Conservation (phyloP, 2,329 filamentous ascomycete genomes). For the Alternaria viburni region DNA sequence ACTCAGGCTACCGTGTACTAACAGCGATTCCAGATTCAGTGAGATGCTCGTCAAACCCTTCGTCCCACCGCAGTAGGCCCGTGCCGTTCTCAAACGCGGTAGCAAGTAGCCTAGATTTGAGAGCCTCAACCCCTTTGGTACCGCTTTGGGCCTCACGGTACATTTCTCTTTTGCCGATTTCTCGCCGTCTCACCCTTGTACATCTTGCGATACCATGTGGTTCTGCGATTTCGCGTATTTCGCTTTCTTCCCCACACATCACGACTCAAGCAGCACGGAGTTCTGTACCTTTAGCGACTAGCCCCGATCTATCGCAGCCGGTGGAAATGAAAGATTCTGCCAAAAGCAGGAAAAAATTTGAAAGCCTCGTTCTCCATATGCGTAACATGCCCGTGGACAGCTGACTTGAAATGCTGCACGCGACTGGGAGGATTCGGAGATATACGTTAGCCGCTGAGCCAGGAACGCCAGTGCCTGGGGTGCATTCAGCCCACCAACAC, state of each 20-base stretch:
- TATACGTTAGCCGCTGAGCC: neutral
- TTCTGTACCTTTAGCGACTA: slow-evolving; percentile 14
- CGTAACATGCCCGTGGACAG: slow-evolving; percentile 18
- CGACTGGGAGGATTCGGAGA: neutral
- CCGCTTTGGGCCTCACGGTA: neutral
- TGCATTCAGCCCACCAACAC: slow-evolving; percentile 12
- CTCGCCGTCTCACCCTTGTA: slow-evolving; percentile 4
- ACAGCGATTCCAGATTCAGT: slow-evolving; percentile 64
- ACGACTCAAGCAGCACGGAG: slow-evolving; percentile 8
- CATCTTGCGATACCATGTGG: slow-evolving; percentile 11
- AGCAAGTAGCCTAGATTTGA: neutral
- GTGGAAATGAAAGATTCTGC: slow-evolving; percentile 6
- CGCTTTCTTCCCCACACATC: slow-evolving; percentile 3
- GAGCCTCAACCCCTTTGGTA: slow-evolving; percentile 10
- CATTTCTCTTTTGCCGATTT: slow-evolving; percentile 5
- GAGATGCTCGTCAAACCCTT: slow-evolving; percentile 82
- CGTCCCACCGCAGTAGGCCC: slow-evolving; percentile 63
- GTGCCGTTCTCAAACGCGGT: neutral
- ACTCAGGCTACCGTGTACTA: slow-evolving; percentile 1
- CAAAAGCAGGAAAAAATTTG: neutral
- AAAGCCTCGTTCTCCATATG: slow-evolving; percentile 18
- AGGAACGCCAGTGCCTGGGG: neutral
- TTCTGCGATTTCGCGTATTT: slow-evolving; percentile 1
- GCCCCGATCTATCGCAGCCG: neutral
- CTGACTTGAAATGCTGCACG: slow-evolving; percentile 13